Conservation (phyloP, 208 protist genomes). For the Spongospora subterranea region DNA sequence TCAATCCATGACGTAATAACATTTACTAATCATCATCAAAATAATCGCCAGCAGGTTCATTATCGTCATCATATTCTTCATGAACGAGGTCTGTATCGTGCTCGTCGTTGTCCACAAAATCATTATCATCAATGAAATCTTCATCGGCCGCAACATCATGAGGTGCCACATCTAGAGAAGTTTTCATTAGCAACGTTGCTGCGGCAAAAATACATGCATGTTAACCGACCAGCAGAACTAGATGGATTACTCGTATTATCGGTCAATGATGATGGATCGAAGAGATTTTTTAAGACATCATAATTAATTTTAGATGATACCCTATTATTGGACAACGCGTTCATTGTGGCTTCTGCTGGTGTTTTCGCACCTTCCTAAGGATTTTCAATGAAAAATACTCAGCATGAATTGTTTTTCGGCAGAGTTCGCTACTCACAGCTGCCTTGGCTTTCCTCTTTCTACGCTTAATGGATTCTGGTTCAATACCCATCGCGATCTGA, state of each 20-base stretch:
- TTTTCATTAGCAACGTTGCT: background rate
- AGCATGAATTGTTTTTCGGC: background rate
- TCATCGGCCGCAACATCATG: background rate
- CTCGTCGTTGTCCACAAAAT: background rate
- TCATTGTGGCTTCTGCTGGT: slow-evolving; percentile 59
- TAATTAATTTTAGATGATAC: slow-evolving; percentile 68
- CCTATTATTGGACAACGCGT: slow-evolving; percentile 51
- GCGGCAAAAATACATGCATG: background rate
- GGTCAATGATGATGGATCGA: background rate
- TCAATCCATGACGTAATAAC: background rate
- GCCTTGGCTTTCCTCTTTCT: background rate
- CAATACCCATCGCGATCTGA: background rate
- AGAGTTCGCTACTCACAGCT: background rate
- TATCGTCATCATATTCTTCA: background rate
- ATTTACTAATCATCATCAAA: background rate
- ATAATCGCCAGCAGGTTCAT: background rate
- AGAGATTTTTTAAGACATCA: slow-evolving; percentile 61
- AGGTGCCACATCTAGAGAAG: background rate
- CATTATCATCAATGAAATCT: slow-evolving; percentile 22
- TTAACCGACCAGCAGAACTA: background rate
- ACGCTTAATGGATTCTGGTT: slow-evolving; percentile 3
- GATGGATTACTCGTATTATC: background rate
- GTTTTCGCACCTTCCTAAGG: slow-evolving; percentile 54
- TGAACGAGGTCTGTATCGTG: background rate
- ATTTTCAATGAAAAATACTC: too few species aligned